Conservation (phyloP, 495 filamentous ascomycete genomes). For the Aspergillus olivimuriae region DNA sequence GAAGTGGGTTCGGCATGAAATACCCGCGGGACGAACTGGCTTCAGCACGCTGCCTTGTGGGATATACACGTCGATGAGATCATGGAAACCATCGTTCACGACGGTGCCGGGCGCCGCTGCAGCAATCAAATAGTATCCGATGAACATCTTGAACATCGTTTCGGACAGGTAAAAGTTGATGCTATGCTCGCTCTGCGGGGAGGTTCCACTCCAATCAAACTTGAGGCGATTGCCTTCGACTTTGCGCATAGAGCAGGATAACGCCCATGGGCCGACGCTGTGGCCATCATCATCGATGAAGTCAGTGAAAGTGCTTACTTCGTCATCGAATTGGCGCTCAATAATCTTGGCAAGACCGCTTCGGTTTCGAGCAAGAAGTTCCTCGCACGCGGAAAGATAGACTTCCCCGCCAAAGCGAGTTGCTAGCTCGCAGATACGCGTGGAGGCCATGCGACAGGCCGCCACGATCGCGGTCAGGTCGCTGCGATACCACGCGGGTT, state of each 20-base stretch:
- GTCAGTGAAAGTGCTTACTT: slow-evolving; percentile 40
- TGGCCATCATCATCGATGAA: slow-evolving; percentile 49
- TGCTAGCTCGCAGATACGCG: slow-evolving; percentile 38
- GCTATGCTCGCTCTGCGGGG: slow-evolving; percentile 40
- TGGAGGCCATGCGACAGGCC: slow-evolving; percentile 39
- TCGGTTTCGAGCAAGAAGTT: slow-evolving; percentile 40
- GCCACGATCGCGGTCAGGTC: slow-evolving; percentile 44
- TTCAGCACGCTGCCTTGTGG: slow-evolving; percentile 40
- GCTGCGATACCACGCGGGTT: slow-evolving; percentile 44
- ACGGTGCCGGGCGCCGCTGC: slow-evolving; percentile 40
- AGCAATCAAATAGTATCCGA: slow-evolving; percentile 43
- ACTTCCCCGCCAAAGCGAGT: slow-evolving; percentile 36
- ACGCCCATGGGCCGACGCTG: slow-evolving; percentile 40
- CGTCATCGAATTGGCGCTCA: slow-evolving; percentile 35
- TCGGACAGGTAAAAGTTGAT: slow-evolving; percentile 47
- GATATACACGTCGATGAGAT: slow-evolving; percentile 42
- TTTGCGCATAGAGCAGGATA: slow-evolving; percentile 43
- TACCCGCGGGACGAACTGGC: slow-evolving; percentile 41
- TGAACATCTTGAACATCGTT: slow-evolving; percentile 50
- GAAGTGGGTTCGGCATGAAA: slow-evolving; percentile 45
- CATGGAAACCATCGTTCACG: slow-evolving; percentile 44
- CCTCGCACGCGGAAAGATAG: slow-evolving; percentile 37
- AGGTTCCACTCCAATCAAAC: slow-evolving; percentile 44
- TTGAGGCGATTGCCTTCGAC: slow-evolving; percentile 25
- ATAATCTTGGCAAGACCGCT: slow-evolving; percentile 38